These are phyloP conservation scores for Candida buenavistaensis DNA, from an alignment of 1,139 yeast genomes.

Conservation along the genomic window DNA sequence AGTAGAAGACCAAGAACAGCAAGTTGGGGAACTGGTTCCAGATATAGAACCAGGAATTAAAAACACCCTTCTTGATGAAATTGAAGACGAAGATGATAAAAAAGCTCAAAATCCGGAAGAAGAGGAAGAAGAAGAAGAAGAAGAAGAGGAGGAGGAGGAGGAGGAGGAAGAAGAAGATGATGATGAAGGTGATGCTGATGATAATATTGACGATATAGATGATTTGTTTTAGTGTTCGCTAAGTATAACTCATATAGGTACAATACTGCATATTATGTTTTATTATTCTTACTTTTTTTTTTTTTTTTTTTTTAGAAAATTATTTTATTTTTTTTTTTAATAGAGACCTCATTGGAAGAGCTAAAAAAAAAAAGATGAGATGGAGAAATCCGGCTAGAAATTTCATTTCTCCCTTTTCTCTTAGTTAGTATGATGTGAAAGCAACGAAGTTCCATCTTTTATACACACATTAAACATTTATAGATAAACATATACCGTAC, in stretches of 20 bases:
- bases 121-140: conserved; percentile 28
- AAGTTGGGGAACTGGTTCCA: conserved; percentile 20
- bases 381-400: too few relatives aligned
- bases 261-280: background rate
- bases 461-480: too few relatives aligned
- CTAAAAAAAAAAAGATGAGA: too few relatives aligned
- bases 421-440: too few relatives aligned
- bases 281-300: too few relatives aligned
- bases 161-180: conserved; percentile 28
- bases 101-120: conserved; percentile 30
- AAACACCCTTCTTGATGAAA: too few relatives aligned
- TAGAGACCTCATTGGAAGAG: too few relatives aligned
- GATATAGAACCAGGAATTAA: background rate
- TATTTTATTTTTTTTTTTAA: too few relatives aligned
- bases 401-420: too few relatives aligned
- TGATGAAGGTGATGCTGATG: conserved; percentile 41
- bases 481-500: conserved; percentile 1
- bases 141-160: conserved; percentile 25
- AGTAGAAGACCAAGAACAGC: conserved; percentile 26
- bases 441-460: too few relatives aligned
- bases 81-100: conserved; percentile 20
- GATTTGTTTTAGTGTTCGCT: conserved; percentile 25
- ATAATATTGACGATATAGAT: conserved; percentile 43
- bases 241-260: background rate
- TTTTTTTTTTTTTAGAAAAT: too few relatives aligned